Conservation (phyloP, 345 rosid species). For the Nephelium lappaceum region DNA sequence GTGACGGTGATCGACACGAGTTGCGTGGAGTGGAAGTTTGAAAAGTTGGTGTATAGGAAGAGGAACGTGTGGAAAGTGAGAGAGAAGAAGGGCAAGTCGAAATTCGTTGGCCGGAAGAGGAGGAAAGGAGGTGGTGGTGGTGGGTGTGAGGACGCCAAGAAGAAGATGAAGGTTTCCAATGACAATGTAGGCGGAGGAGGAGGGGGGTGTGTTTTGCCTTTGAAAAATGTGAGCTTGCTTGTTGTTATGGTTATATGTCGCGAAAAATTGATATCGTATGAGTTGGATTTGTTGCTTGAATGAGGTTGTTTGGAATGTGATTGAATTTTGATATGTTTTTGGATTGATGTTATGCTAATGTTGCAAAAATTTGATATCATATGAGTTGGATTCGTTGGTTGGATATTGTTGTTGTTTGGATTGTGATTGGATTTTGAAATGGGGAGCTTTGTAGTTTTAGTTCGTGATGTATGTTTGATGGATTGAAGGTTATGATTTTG, state of each 20-base stretch:
- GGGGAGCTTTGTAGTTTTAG: neutral
- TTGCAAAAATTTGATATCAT: neutral
- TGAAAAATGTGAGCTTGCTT: slow-evolving; percentile 33
- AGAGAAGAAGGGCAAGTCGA: slow-evolving; percentile 76
- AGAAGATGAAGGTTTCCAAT: slow-evolving; percentile 51
- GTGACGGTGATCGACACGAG: slow-evolving; percentile 95
- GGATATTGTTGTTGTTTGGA: neutral
- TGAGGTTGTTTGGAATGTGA: neutral
- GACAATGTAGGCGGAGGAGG: slow-evolving; percentile 19
- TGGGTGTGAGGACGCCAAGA: slow-evolving; percentile 33
- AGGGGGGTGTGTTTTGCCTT: slow-evolving; percentile 15
- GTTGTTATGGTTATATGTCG: neutral
- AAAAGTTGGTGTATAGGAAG: slow-evolving; percentile 75
- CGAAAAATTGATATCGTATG: neutral
- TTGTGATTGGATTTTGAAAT: neutral
- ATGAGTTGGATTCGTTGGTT: neutral
- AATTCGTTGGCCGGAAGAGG: slow-evolving; percentile 51
- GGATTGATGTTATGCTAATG: neutral
- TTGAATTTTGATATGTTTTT: neutral
- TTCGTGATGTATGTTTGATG: neutral
- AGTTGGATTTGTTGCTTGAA: neutral
- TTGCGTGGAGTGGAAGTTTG: slow-evolving; percentile 77
- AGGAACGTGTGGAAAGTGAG: slow-evolving; percentile 84
- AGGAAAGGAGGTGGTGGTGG: slow-evolving; percentile 53
- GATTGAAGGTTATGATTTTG: neutral